Percentiles rank a stretch among this genome's conserved stretches.
Conservation (phyloP, 495 filamentous ascomycete species). For the Tuber microsphaerosporum region DNA sequence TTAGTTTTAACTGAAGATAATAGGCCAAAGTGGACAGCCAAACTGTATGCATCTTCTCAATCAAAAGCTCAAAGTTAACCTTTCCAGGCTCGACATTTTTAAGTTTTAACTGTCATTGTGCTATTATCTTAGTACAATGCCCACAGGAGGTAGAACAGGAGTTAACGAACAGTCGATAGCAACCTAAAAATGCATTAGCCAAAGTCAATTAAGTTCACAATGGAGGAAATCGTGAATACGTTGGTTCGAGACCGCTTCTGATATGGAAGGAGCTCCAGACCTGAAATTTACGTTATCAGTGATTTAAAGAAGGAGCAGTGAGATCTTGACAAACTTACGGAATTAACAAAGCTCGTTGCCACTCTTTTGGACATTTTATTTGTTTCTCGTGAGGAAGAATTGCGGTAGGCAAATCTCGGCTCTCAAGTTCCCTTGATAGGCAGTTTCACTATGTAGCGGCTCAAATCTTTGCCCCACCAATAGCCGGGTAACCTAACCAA, state of each 20-base stretch:
- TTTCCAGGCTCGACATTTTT: conserved; percentile 66
- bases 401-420: neutral
- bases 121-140: neutral
- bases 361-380: neutral
- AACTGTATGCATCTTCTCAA: conserved; percentile 84
- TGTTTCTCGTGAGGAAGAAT: neutral
- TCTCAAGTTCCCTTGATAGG: neutral
- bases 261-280: conserved; percentile 36
- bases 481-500: neutral
- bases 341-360: neutral
- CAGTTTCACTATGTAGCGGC: neutral
- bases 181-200: neutral
- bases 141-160: neutral
- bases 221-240: conserved; percentile 8
- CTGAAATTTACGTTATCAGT: conserved; percentile 7
- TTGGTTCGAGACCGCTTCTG: conserved; percentile 33
- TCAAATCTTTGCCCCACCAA: neutral
- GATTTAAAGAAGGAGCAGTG: neutral
- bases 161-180: neutral
- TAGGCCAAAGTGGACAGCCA: conserved; percentile 15
- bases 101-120: conserved; percentile 57
- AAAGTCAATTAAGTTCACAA: neutral
- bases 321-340: neutral
- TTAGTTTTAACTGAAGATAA: neutral
- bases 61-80: conserved; percentile 81